Percentiles rank a stretch among this genome's conserved stretches.
Conservation (phyloP, 768 basidiomycete genomes). For the Asterophora parasitica region DNA sequence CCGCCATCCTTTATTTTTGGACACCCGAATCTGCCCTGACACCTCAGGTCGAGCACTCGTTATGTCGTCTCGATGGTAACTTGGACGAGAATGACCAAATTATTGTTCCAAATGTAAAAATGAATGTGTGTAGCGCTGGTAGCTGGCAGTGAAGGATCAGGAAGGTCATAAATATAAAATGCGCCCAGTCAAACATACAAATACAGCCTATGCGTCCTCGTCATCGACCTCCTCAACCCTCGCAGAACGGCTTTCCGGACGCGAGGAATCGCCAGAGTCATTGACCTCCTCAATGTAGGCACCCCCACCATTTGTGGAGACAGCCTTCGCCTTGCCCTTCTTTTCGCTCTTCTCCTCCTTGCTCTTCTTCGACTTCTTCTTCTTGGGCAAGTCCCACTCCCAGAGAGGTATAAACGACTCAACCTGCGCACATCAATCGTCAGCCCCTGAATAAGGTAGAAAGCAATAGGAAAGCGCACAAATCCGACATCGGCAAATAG, state of each 20-base stretch:
- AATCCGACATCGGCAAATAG: conserved; percentile 98
- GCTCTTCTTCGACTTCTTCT: conserved; percentile 66
- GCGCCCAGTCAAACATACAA: conserved; percentile 6
- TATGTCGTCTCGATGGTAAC: too few species aligned
- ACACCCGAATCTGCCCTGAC: too few species aligned
- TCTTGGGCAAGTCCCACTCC: conserved; percentile 93
- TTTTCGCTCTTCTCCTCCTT: conserved; percentile 52
- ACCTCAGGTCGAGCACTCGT: too few species aligned
- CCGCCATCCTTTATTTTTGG: too few species aligned
- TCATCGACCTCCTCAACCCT: conserved; percentile 46
- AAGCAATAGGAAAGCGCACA: conserved; percentile 50
- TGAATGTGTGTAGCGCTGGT: too few species aligned
- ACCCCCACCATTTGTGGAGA: conserved; percentile 37
- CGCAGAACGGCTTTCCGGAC: conserved; percentile 38
- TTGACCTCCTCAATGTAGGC: conserved; percentile 44
- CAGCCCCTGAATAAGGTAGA: background rate
- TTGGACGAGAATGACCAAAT: too few species aligned
- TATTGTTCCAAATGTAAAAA: too few species aligned
- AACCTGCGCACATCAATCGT: conserved; percentile 47
- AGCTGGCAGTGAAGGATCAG: background rate
- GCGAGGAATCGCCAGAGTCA: conserved; percentile 34
- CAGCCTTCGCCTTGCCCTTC: conserved; percentile 38
- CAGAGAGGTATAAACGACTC: conserved; percentile 96
- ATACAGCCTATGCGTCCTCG: conserved; percentile 28
- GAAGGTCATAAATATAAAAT: conserved; percentile 6